phyloP scores from a whole-genome alignment of 192 early-diverging fungal species.

The Phycomyces blakesleeanus region DNA sequence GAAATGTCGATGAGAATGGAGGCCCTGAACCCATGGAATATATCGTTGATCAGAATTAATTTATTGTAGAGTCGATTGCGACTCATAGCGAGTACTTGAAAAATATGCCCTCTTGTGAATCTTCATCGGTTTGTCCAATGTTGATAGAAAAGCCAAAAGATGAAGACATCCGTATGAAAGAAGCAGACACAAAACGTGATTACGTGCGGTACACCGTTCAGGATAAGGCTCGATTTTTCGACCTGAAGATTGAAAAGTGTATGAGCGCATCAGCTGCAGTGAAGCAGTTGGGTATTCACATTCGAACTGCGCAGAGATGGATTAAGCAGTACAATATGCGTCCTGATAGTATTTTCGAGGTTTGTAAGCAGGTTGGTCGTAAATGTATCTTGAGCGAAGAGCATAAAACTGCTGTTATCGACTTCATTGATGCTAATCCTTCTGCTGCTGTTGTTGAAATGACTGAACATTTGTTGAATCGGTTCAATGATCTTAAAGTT shows the following conservation, averaged over 20 bases:
- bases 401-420: conserved; percentile 12
- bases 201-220: conserved; percentile 13
- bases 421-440: conserved; percentile 16
- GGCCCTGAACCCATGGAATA: conserved; percentile 21
- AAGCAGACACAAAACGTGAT: conserved; percentile 1
- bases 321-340: conserved; percentile 3
- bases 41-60: conserved; percentile 16
- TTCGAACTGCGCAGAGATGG: conserved; percentile 12
- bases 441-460: conserved; percentile 19
- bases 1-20: conserved; percentile 7
- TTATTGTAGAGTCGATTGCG: conserved; percentile 2
- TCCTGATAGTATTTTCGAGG: conserved; percentile 15
- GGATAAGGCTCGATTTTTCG: conserved; percentile 16
- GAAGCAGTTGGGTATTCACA: conserved; percentile 13
- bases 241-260: conserved; percentile 18
- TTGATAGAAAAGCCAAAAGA: not conserved
- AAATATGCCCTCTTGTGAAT: not conserved
- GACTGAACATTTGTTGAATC: conserved; percentile 14
- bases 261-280: conserved; percentile 12
- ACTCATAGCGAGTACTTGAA: conserved; percentile 9
- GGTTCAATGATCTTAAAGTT: conserved; percentile 15
- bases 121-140: not conserved
- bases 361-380: conserved; percentile 3
- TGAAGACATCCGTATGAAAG: conserved; percentile 1
- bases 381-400: conserved; percentile 14